Percentiles rank a stretch among this genome's conserved stretches.
Conservation (phyloP, 140 eudicot genomes). For the Erigeron philadelphicus region DNA sequence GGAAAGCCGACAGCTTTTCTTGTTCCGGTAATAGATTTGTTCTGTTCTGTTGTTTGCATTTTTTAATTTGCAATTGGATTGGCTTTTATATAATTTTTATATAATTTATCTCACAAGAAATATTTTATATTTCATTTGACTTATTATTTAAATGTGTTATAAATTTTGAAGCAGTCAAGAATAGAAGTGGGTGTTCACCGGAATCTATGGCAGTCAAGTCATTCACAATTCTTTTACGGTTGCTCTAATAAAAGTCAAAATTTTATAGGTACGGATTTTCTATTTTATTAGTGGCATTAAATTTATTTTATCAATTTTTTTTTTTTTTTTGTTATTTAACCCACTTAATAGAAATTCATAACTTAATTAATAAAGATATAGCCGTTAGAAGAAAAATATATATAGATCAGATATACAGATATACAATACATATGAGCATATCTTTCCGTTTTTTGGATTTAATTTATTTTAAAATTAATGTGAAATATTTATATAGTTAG, state of each 20-base stretch:
- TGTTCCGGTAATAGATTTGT: constrained; percentile 47
- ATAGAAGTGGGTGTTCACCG: constrained; percentile 42
- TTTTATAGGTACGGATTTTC: constrained; percentile 27
- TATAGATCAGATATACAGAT: too few relatives aligned
- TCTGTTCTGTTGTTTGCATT: constrained; percentile 9
- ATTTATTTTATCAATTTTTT: background rate
- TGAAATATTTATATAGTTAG: too few relatives aligned
- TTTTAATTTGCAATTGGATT: constrained; percentile 3
- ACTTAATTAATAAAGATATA: too few relatives aligned
- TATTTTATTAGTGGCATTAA: background rate
- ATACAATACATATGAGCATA: too few relatives aligned
- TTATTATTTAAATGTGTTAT: constrained; percentile 3
- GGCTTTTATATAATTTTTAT: background rate
- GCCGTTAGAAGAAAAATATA: too few relatives aligned
- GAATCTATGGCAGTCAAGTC: constrained; percentile 53
- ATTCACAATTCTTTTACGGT: constrained; percentile 44
- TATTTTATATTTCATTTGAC: constrained; percentile 1
- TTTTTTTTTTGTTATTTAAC: background rate
- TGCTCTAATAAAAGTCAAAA: constrained; percentile 50
- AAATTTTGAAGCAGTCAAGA: constrained; percentile 33
- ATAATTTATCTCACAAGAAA: background rate
- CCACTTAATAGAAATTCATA: too few relatives aligned
- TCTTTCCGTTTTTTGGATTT: too few relatives aligned
- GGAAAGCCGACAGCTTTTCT: constrained; percentile 46
- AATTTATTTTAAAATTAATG: too few relatives aligned